Percentiles rank a stretch among this genome's conserved stretches.
Conservation (phyloP, 257 asterid species). For the Avicennia marina region DNA sequence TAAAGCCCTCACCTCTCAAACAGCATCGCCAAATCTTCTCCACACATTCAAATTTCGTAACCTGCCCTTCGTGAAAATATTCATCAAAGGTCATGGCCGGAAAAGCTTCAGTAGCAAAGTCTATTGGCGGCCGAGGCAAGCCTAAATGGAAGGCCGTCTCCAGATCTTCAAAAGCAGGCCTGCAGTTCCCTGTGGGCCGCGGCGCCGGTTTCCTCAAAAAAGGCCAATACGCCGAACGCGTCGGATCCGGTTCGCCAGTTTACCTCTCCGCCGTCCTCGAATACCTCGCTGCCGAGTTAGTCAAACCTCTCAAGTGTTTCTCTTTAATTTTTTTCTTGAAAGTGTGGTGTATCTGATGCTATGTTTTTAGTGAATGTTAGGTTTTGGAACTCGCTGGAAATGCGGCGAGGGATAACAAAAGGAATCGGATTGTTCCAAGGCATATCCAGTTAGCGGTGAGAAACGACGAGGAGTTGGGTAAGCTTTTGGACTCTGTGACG, state of each 20-base stretch:
- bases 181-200: slow-evolving; percentile 7
- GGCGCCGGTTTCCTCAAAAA: slow-evolving; percentile 7
- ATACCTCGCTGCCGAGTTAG: slow-evolving; percentile 3
- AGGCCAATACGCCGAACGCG: slow-evolving; percentile 1
- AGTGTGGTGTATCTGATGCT: not conserved
- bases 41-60: no score
- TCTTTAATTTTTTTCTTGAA: not conserved
- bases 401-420: slow-evolving; percentile 16
- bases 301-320: not conserved
- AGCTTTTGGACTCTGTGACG: slow-evolving; percentile 16
- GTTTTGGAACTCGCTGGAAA: slow-evolving; percentile 13
- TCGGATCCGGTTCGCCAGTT: slow-evolving; percentile 9
- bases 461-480: slow-evolving; percentile 21
- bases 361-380: not conserved
- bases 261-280: slow-evolving; percentile 13
- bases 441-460: slow-evolving; percentile 22
- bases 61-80: no score
- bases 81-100: not conserved
- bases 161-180: slow-evolving; percentile 10
- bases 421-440: slow-evolving; percentile 19
- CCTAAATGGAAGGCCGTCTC: not conserved
- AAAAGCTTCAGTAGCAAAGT: not conserved
- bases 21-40: no score
- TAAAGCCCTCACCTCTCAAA: no score
- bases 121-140: slow-evolving; percentile 11